These are phyloP conservation scores for Pseudohalonectria lignicola DNA, from an alignment of 2,329 filamentous ascomycete species.

Conservation along the genomic window DNA sequence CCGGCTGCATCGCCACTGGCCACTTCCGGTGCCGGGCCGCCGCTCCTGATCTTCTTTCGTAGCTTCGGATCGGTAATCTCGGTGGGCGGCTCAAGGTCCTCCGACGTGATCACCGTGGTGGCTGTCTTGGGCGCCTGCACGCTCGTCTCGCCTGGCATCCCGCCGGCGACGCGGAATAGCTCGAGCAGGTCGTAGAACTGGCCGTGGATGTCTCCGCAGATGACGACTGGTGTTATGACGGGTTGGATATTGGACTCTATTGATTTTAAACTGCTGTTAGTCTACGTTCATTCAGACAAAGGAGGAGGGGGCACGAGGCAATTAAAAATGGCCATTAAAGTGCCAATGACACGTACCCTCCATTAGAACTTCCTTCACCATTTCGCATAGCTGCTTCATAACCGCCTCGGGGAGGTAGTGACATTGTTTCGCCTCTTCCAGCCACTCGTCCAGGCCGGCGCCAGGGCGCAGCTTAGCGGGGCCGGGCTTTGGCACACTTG, in stretches of 20 bases:
- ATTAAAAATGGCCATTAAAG: neutral
- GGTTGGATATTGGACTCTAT: constrained; percentile 97
- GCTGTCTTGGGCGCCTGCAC: constrained; percentile 57
- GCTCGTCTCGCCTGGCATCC: constrained; percentile 80
- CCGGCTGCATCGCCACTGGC: constrained; percentile 14
- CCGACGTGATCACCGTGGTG: constrained; percentile 71
- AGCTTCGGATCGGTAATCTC: constrained; percentile 82
- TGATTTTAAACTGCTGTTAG: constrained; percentile 1
- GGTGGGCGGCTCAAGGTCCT: constrained; percentile 83
- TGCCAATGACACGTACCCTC: constrained; percentile 58
- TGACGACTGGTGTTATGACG: constrained; percentile 90
- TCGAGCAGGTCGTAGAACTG: constrained; percentile 98
- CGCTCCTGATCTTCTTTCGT: constrained; percentile 70
- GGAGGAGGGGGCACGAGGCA: too few relatives aligned
- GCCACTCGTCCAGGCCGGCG: constrained; percentile 89
- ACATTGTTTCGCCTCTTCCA: constrained; percentile 92
- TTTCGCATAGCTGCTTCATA: constrained; percentile 98
- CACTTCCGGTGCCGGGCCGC: constrained; percentile 36
- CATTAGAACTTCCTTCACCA: constrained; percentile 98
- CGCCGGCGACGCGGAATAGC: constrained; percentile 90
- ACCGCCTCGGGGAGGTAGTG: constrained; percentile 91
- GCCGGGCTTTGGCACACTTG: constrained; percentile 71
- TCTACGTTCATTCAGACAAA: too few relatives aligned
- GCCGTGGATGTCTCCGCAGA: constrained; percentile 96
- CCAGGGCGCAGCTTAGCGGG: constrained; percentile 76